phyloP scores from a whole-genome alignment of 768 basidiomycete species.

The Termitomyces sp. region DNA sequence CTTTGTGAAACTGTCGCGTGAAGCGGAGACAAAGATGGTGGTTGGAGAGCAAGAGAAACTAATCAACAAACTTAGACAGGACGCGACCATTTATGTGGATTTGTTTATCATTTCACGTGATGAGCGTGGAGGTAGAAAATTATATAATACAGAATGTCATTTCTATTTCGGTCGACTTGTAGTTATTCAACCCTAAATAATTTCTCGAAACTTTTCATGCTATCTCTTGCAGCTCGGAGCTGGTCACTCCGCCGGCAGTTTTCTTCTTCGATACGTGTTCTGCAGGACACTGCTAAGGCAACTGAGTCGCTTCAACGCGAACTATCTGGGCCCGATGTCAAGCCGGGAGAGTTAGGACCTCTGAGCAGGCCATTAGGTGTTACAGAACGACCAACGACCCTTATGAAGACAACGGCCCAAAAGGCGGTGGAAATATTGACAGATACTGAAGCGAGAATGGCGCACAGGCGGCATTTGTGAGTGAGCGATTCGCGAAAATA shows the following conservation, averaged over 20 bases:
- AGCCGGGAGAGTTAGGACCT: conserved; percentile 23
- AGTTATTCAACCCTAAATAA: neutral
- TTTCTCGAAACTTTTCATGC: conserved; percentile 10
- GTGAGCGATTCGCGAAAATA: conserved; percentile 13
- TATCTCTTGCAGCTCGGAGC: conserved; percentile 13
- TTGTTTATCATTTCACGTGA: conserved; percentile 30
- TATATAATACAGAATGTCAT: conserved; percentile 3
- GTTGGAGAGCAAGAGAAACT: conserved; percentile 28
- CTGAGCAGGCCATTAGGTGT: conserved; percentile 77
- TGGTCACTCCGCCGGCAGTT: conserved; percentile 15
- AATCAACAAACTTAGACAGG: conserved; percentile 25
- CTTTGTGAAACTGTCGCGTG: conserved; percentile 16
- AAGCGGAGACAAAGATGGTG: conserved; percentile 21
- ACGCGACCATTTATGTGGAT: conserved; percentile 39
- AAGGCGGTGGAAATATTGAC: conserved; percentile 58
- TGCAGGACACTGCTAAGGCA: conserved; percentile 1
- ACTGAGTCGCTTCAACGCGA: conserved; percentile 7
- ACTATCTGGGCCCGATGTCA: conserved; percentile 13
- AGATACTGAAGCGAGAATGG: conserved; percentile 64
- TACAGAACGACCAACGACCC: conserved; percentile 57
- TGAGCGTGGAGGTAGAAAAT: neutral
- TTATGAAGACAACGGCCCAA: conserved; percentile 52
- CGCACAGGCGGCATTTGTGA: conserved; percentile 63
- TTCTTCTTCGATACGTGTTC: conserved; percentile 7
- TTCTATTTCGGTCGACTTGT: neutral